phyloP scores from a whole-genome alignment of 441 rosid species.

The Omphalea diandra region DNA sequence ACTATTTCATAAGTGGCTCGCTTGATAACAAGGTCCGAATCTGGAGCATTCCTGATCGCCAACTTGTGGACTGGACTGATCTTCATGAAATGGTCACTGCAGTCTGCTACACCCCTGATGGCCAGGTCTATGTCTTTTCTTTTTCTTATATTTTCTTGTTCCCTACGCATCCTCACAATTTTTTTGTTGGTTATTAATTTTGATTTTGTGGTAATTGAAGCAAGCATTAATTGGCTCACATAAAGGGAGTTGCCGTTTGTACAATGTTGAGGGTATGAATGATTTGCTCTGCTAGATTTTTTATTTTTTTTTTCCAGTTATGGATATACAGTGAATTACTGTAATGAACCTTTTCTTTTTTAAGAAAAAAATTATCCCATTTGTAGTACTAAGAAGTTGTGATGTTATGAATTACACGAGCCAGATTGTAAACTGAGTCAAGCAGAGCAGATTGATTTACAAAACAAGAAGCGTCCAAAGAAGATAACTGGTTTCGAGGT shows the following conservation, averaged over 20 bases:
- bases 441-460: conserved; percentile 47
- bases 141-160: conserved; percentile 2
- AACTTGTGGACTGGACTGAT: conserved; percentile 85
- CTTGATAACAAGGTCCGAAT: conserved; percentile 91
- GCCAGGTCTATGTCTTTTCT: conserved; percentile 88
- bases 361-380: too few relatives aligned
- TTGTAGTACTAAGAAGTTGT: too few relatives aligned
- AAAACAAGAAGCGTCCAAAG: conserved; percentile 58
- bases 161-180: too few relatives aligned
- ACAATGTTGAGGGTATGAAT: conserved; percentile 62
- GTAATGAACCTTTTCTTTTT: too few relatives aligned
- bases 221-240: conserved; percentile 82
- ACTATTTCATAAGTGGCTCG: conserved; percentile 88
- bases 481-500: conserved; percentile 97
- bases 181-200: background rate
- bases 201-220: conserved; percentile 36
- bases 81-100: conserved; percentile 96
- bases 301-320: too few relatives aligned
- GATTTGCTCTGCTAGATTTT: conserved; percentile 2
- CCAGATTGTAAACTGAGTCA: conserved; percentile 70
- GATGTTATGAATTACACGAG: conserved; percentile 23
- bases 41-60: conserved; percentile 70
- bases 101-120: conserved; percentile 87
- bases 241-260: conserved; percentile 72
- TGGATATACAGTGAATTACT: too few relatives aligned